phyloP scores from a whole-genome alignment of 2,329 filamentous ascomycete genomes.

The Ceratocystis alfenasii region DNA sequence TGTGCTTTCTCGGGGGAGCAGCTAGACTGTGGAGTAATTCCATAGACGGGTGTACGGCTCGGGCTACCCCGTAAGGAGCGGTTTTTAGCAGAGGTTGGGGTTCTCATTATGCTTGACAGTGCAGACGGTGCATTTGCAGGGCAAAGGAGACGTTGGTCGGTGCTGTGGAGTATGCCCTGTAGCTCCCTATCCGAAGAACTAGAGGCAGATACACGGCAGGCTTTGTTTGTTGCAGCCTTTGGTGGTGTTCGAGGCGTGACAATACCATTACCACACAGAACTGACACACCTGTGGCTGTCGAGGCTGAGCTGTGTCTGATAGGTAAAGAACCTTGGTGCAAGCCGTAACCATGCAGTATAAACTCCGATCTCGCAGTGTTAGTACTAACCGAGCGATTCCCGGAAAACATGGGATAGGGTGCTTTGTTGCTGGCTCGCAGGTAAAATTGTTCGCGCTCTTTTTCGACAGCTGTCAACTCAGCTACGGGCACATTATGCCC shows the following conservation, averaged over 20 bases:
- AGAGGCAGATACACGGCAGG: neutral
- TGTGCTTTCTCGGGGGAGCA: constrained; percentile 14
- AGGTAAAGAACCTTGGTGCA: neutral
- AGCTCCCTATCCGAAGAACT: constrained; percentile 36
- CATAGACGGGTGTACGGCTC: constrained; percentile 13
- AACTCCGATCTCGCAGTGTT: neutral
- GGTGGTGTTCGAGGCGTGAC: constrained; percentile 10
- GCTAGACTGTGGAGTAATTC: neutral
- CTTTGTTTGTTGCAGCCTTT: neutral
- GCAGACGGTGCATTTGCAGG: constrained; percentile 11
- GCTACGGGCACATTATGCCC: neutral
- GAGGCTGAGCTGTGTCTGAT: neutral
- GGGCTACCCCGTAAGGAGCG: constrained; percentile 14
- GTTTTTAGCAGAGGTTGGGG: constrained; percentile 15
- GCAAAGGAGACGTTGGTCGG: constrained; percentile 37
- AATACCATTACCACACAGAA: neutral
- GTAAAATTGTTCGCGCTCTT: constrained; percentile 18
- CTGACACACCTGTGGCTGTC: neutral
- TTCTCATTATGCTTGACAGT: constrained; percentile 15
- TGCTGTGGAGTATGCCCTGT: constrained; percentile 40
- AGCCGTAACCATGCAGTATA: constrained; percentile 3
- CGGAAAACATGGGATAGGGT: constrained; percentile 18
- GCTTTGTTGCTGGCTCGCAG: neutral
- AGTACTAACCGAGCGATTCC: constrained; percentile 2
- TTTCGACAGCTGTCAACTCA: constrained; percentile 4